These are phyloP conservation scores for Trichoderma hamatum DNA, from an alignment of 2,329 filamentous ascomycete species.

Conservation along the genomic window DNA sequence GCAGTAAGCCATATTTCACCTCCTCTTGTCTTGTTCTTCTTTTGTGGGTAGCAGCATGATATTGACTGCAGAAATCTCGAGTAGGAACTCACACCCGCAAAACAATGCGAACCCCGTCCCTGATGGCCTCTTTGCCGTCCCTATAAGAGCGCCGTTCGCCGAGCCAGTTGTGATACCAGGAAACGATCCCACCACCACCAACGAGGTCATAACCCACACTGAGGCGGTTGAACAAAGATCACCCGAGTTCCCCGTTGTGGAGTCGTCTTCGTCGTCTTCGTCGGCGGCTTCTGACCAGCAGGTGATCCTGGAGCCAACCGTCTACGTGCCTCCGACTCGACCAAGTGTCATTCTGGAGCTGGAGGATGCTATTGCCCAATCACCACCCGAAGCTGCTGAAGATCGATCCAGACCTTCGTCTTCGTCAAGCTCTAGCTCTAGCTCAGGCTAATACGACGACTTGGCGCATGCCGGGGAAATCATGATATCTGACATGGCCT, in stretches of 20 bases:
- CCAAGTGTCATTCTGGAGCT: not conserved
- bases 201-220: slow-evolving; percentile 7
- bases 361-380: not conserved
- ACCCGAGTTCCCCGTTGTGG: not conserved
- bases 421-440: slow-evolving; percentile 23
- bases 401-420: not conserved
- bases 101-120: not conserved
- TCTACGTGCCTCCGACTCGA: slow-evolving; percentile 22
- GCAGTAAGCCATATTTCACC: not conserved
- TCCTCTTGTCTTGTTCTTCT: not conserved
- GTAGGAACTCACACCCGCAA: not conserved
- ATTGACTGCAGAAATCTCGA: not conserved
- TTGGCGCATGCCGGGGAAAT: not conserved
- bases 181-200: not conserved
- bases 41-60: not conserved
- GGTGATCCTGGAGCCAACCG: slow-evolving; percentile 20
- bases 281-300: slow-evolving; percentile 6
- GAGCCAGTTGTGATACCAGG: slow-evolving; percentile 3
- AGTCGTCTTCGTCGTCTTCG: not conserved
- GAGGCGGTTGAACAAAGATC: not conserved
- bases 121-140: not conserved
- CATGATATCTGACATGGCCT: not conserved
- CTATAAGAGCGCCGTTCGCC: not conserved
- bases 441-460: not conserved
- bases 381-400: not conserved